These are phyloP conservation scores for Diaporthe eres DNA, from an alignment of 2,329 filamentous ascomycete species.

Conservation along the genomic window DNA sequence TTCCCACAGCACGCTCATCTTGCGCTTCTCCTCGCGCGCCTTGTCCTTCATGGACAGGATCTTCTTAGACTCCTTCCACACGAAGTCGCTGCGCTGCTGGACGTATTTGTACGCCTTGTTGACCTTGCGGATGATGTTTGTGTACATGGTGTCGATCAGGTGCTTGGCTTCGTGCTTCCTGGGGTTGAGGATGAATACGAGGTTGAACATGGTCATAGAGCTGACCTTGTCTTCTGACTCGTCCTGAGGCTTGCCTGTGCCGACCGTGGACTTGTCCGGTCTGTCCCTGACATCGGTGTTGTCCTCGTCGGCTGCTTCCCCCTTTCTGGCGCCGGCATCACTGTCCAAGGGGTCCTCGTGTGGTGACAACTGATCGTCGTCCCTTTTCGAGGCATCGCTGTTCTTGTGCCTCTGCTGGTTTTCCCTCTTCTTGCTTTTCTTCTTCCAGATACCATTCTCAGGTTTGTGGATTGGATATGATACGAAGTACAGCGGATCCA, in stretches of 20 bases:
- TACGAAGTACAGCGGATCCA: conserved; percentile 85
- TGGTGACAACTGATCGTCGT: conserved; percentile 49
- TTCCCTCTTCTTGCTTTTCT: conserved; percentile 66
- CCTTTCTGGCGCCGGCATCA: conserved; percentile 44
- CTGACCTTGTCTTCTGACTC: conserved; percentile 73
- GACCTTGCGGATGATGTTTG: conserved; percentile 91
- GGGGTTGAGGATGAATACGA: conserved; percentile 91
- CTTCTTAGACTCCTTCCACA: conserved; percentile 90
- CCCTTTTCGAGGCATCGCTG: conserved; percentile 44
- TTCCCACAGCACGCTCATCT: conserved; percentile 77
- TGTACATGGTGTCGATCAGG: conserved; percentile 83
- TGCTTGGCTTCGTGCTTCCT: conserved; percentile 82
- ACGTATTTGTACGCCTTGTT: conserved; percentile 94
- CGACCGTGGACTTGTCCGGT: conserved; percentile 50
- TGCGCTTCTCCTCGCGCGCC: conserved; percentile 77
- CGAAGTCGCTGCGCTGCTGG: conserved; percentile 89
- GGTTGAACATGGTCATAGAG: conserved; percentile 96
- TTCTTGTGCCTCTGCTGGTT: conserved; percentile 51
- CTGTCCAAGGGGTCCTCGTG: conserved; percentile 45
- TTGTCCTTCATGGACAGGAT: conserved; percentile 87
- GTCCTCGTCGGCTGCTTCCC: conserved; percentile 45
- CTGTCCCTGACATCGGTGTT: conserved; percentile 50
- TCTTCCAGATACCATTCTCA: conserved; percentile 83
- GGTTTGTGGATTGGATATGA: conserved; percentile 88
- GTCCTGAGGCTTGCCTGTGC: conserved; percentile 55